These are phyloP conservation scores for Pythium vanterpoolii DNA, from an alignment of 352 stramenopile genomes.

Conservation along the genomic window DNA sequence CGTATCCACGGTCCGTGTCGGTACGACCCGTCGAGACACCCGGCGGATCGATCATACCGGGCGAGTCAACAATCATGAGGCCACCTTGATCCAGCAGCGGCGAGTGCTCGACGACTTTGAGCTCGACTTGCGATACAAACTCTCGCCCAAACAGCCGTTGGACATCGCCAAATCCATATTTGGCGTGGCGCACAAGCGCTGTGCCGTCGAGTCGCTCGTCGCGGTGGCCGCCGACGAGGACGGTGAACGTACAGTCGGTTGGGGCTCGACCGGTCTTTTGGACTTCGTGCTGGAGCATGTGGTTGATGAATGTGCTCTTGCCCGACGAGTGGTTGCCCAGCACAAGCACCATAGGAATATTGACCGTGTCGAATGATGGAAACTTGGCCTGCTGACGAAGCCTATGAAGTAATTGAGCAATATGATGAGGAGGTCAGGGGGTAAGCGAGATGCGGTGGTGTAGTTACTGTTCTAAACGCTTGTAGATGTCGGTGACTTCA, in stretches of 20 bases:
- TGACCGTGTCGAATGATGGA: conserved; percentile 75
- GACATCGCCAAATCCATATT: conserved; percentile 82
- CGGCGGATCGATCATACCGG: conserved; percentile 85
- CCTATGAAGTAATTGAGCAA: conserved; percentile 15
- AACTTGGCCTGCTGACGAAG: conserved; percentile 68
- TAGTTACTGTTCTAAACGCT: conserved; percentile 52
- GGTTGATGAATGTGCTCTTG: conserved; percentile 88
- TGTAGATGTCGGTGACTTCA: conserved; percentile 65
- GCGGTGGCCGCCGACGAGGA: conserved; percentile 61
- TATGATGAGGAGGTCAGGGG: background rate
- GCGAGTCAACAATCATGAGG: conserved; percentile 85
- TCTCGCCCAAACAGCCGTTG: conserved; percentile 72
- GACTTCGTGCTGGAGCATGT: conserved; percentile 80
- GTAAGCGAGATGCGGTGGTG: background rate
- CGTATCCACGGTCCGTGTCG: conserved; percentile 77
- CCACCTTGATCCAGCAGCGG: conserved; percentile 69
- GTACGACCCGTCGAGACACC: conserved; percentile 53
- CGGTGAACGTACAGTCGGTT: conserved; percentile 84
- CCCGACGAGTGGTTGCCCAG: conserved; percentile 84
- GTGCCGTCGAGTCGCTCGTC: conserved; percentile 76
- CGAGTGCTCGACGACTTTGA: conserved; percentile 74
- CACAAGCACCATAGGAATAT: conserved; percentile 81
- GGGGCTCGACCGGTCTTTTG: conserved; percentile 81
- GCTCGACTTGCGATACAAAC: conserved; percentile 84
- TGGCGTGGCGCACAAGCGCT: conserved; percentile 62